A percentile compares a stretch with the other conserved stretches of the same genome.
Evolutionary conservation across 2,329 filamentous ascomycete genomes (phyloP).

Genomic region (Curvularia sp.): DNA sequence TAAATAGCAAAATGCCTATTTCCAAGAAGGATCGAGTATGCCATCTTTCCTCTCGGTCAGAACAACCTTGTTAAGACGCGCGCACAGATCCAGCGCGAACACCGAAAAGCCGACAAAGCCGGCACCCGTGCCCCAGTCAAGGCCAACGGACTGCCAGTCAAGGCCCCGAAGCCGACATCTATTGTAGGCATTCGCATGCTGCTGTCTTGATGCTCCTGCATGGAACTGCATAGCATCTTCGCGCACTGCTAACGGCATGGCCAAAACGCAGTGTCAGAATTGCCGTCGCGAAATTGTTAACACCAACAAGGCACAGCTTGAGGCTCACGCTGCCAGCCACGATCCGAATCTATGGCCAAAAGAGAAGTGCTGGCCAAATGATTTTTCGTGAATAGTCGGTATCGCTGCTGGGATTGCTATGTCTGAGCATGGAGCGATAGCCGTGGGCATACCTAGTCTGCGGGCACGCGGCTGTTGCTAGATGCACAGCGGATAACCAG

Average conservation of each 20-base stretch:
- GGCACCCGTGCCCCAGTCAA: slow-evolving; percentile 63
- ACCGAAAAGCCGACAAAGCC: slow-evolving; percentile 62
- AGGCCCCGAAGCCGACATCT: slow-evolving; percentile 61
- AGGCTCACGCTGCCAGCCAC: slow-evolving; percentile 62
- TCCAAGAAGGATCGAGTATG: slow-evolving; percentile 58
- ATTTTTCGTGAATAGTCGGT: slow-evolving; percentile 38
- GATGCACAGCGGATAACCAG: too few species aligned
- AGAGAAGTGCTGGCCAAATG: slow-evolving; percentile 66
- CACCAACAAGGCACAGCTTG: slow-evolving; percentile 60
- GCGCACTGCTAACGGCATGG: slow-evolving; percentile 2
- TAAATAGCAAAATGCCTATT: slow-evolving; percentile 53
- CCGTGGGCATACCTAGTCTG: too few species aligned
- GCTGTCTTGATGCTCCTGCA: background rate
- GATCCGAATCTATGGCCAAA: slow-evolving; percentile 60
- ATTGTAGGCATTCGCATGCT: slow-evolving; percentile 48
- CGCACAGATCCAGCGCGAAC: slow-evolving; percentile 61
- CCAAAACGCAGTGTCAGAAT: slow-evolving; percentile 55
- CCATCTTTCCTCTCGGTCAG: slow-evolving; percentile 9
- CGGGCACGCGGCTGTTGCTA: too few species aligned
- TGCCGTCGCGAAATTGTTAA: slow-evolving; percentile 62
- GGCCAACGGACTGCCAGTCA: slow-evolving; percentile 63
- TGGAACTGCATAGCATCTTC: background rate
- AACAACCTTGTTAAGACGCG: background rate
- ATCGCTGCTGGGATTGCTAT: too few species aligned
- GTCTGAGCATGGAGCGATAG: too few species aligned